Evolutionary conservation across 1,284 basidiomycete species (phyloP).

Genomic region (Austroboletus niveus): DNA sequence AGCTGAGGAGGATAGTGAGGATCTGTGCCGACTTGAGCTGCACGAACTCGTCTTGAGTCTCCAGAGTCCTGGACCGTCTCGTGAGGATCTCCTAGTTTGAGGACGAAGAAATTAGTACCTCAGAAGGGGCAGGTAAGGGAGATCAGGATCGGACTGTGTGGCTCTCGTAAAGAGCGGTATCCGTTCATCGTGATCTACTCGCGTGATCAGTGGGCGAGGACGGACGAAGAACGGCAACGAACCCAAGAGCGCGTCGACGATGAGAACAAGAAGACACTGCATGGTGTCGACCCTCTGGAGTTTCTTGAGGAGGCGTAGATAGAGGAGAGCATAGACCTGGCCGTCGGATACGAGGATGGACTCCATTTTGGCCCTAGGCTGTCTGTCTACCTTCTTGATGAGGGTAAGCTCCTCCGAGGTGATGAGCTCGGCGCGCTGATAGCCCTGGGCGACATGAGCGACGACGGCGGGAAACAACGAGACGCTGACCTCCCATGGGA

Average conservation of each 20-base stretch:
- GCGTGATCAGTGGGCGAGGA: not conserved
- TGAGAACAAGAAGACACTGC: slow-evolving; percentile 88
- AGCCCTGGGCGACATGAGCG: slow-evolving; percentile 58
- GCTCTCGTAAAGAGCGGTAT: slow-evolving; percentile 70
- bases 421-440: slow-evolving; percentile 92
- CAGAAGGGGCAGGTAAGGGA: slow-evolving; percentile 83
- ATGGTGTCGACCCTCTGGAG: slow-evolving; percentile 91
- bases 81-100: not conserved
- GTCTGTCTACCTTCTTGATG: slow-evolving; percentile 87
- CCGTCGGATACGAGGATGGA: slow-evolving; percentile 78
- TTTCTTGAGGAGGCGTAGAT: slow-evolving; percentile 90
- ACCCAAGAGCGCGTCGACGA: slow-evolving; percentile 89
- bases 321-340: slow-evolving; percentile 82
- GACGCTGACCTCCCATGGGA: slow-evolving; percentile 87
- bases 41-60: slow-evolving; percentile 90
- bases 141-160: slow-evolving; percentile 64
- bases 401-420: slow-evolving; percentile 87
- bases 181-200: slow-evolving; percentile 72
- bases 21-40: slow-evolving; percentile 90
- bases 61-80: slow-evolving; percentile 57
- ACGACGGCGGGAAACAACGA: slow-evolving; percentile 8
- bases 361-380: slow-evolving; percentile 71
- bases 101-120: slow-evolving; percentile 46
- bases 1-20: slow-evolving; percentile 80
- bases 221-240: slow-evolving; percentile 16